Conservation (phyloP, 192 early-diverging fungal species). For the Powellomyces hirtus region DNA sequence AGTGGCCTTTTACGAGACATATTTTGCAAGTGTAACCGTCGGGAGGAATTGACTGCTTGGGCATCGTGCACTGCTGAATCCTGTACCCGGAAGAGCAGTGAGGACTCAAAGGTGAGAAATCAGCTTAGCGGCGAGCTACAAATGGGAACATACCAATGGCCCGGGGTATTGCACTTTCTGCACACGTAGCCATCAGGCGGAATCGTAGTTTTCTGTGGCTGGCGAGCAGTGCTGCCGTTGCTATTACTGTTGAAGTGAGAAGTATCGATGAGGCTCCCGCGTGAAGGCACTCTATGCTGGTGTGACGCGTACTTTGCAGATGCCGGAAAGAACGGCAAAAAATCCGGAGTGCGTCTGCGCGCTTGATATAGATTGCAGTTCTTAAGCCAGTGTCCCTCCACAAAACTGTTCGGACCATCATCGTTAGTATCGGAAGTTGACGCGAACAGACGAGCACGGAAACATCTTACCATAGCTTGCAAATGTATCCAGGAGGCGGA, state of each 20-base stretch:
- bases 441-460: background rate
- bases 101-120: background rate
- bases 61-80: conserved; percentile 35
- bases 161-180: conserved; percentile 37
- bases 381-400: conserved; percentile 46
- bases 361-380: conserved; percentile 41
- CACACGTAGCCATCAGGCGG: conserved; percentile 45
- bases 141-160: conserved; percentile 30
- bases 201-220: conserved; percentile 27
- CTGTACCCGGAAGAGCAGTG: conserved; percentile 17
- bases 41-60: conserved; percentile 30
- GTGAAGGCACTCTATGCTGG: background rate
- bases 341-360: conserved; percentile 13
- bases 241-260: background rate
- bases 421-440: background rate
- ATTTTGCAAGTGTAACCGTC: conserved; percentile 42
- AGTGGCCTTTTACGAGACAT: conserved; percentile 34
- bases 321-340: conserved; percentile 5
- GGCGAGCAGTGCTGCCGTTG: conserved; percentile 7
- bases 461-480: conserved; percentile 42
- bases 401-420: conserved; percentile 33
- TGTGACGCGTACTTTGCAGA: too few relatives aligned
- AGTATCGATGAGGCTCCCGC: background rate
- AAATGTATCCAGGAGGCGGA: conserved; percentile 42
- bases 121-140: background rate